Evolutionary conservation across 352 stramenopile species (phyloP).

Genomic region (Bremia lactucae): DNA sequence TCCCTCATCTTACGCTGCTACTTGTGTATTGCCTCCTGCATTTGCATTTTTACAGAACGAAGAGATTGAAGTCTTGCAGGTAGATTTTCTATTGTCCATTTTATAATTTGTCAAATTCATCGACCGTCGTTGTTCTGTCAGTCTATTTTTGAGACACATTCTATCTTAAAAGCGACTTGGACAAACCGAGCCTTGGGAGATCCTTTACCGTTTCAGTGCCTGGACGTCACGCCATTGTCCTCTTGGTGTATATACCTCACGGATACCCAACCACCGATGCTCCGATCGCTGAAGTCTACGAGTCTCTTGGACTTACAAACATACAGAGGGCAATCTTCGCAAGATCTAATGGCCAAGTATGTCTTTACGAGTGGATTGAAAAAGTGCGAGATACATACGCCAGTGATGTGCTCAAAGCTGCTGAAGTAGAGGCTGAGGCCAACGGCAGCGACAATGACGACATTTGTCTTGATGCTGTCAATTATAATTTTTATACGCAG

Average conservation of each 20-base stretch:
- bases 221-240: slow-evolving; percentile 48
- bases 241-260: slow-evolving; percentile 60
- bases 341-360: slow-evolving; percentile 65
- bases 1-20: neutral
- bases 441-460: slow-evolving; percentile 6
- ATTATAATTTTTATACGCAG: slow-evolving; percentile 44
- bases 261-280: slow-evolving; percentile 59
- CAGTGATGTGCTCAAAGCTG: slow-evolving; percentile 27
- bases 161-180: slow-evolving; percentile 37
- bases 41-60: slow-evolving; percentile 33
- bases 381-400: slow-evolving; percentile 64
- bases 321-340: slow-evolving; percentile 52
- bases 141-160: slow-evolving; percentile 76
- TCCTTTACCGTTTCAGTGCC: slow-evolving; percentile 54
- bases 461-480: slow-evolving; percentile 19
- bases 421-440: slow-evolving; percentile 5
- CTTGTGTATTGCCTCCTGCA: slow-evolving; percentile 1
- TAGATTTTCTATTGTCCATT: slow-evolving; percentile 7
- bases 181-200: slow-evolving; percentile 26
- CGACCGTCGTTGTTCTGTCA: slow-evolving; percentile 15
- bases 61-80: slow-evolving; percentile 70
- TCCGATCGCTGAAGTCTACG: slow-evolving; percentile 68
- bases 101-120: no score
- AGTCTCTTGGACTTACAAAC: slow-evolving; percentile 74
- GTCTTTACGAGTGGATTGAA: slow-evolving; percentile 83